Evolutionary conservation across 257 asterid genomes (phyloP), one percentile per base, ranked within the genome.

Genomic region (Nicotiana paniculata): DNA sequence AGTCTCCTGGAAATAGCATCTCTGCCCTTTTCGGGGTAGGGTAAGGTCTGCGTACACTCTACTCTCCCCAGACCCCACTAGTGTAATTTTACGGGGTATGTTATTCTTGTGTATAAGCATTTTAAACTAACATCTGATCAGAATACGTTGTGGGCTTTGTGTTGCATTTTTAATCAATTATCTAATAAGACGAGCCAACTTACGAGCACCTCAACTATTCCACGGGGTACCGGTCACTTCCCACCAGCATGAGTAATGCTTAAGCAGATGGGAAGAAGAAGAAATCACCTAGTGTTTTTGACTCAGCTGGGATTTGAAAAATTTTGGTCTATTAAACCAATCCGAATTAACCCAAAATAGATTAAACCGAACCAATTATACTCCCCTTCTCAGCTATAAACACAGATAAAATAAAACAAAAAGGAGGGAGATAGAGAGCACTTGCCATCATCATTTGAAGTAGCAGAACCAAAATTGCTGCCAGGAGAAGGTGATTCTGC

Each of bases 391-490:
- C 78, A 72, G 54, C 26, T 43, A 43, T 43, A 43, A 43, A 43
- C 26, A 82, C 37, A 77, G 81, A 54, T 58, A 76, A 48, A 70
- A 68, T 53, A 30, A 26, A 53, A 21, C 8, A 39, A 28, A 61
- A 86, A 26, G 1, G 57, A 67, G 0, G 1, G 21, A 51, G 28
- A 57, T 26, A 66, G 67, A 63, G 18, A 39, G 82, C 55, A 90
- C 95, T 91, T 90, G 83, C 99, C 98, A 66, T 94, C 97, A 81
- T 87, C 97, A 81, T 87, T 91, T 53, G 97, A 93, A 61, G 98
- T 89, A 81, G 97, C 98, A 32, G 99, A 96, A 30, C 98, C 97
- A 21, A 90, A 75, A 51, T 90, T 89, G 86, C 98, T 96, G 83
- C 97, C 97, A 17, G 98, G 93, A 35, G 99, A 96, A 86, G 95